Percentiles rank a stretch among this genome's conserved stretches.
Evolutionary conservation across 1,284 basidiomycete genomes (phyloP).

Genomic region (Nidula niveotomentosa): DNA sequence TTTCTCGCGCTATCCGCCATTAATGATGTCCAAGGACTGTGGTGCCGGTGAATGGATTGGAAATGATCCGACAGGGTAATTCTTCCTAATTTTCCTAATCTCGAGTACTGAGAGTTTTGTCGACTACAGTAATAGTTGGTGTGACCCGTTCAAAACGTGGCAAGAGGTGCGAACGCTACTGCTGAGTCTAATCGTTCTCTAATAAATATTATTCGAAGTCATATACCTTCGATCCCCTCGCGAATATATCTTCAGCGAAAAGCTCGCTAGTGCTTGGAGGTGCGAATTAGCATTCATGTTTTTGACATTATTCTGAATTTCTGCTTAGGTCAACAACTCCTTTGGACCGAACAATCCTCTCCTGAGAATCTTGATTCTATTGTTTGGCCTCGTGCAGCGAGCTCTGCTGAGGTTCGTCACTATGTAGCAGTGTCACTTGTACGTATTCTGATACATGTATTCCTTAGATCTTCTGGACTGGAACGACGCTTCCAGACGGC

Average conservation of each 20-base stretch:
- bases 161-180: slow-evolving; percentile 41
- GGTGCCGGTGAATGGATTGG: slow-evolving; percentile 82
- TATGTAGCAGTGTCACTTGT: background rate
- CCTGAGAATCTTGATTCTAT: slow-evolving; percentile 71
- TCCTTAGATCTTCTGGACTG: slow-evolving; percentile 75
- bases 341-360: slow-evolving; percentile 81
- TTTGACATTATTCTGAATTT: too few species aligned
- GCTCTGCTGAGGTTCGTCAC: slow-evolving; percentile 59
- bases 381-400: slow-evolving; percentile 80
- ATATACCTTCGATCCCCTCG: slow-evolving; percentile 74
- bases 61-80: slow-evolving; percentile 34
- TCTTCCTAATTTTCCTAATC: too few species aligned
- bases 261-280: slow-evolving; percentile 66
- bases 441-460: background rate
- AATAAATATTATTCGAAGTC: slow-evolving; percentile 27
- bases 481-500: slow-evolving; percentile 40
- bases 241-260: slow-evolving; percentile 51
- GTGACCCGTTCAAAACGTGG: slow-evolving; percentile 81
- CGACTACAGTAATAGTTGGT: slow-evolving; percentile 40
- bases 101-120: too few species aligned
- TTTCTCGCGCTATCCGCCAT: background rate
- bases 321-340: slow-evolving; percentile 56
- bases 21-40: slow-evolving; percentile 53
- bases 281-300: slow-evolving; percentile 15
- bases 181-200: too few species aligned